Conservation (phyloP, 768 basidiomycete species). For the Stropharia rugosoannulata region DNA sequence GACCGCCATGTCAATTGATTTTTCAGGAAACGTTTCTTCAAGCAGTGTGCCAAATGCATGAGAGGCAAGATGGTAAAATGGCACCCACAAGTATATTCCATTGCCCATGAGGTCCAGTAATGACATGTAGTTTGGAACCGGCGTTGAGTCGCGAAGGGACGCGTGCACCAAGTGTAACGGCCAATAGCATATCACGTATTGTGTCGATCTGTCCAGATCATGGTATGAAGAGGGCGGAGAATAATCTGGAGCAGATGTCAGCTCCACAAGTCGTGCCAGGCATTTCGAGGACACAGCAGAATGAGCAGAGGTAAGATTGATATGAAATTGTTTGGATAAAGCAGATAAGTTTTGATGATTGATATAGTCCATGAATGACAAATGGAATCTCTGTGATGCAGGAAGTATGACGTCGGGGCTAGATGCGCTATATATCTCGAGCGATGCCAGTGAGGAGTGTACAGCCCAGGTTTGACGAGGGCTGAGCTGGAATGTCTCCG, state of each 20-base stretch:
- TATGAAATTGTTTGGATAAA: background rate
- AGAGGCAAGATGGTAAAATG: background rate
- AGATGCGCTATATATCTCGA: background rate
- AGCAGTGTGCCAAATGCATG: background rate
- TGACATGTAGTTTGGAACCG: background rate
- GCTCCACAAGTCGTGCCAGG: background rate
- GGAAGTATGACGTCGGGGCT: background rate
- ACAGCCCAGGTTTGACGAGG: background rate
- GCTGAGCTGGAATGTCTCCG: background rate
- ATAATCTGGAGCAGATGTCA: background rate
- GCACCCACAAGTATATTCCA: background rate
- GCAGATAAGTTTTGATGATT: background rate
- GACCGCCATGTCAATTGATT: background rate
- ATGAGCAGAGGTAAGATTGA: background rate
- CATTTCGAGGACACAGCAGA: background rate
- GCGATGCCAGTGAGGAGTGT: background rate
- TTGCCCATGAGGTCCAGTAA: background rate
- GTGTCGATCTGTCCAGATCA: background rate
- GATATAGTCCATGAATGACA: background rate
- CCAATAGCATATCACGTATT: background rate
- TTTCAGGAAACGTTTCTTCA: background rate
- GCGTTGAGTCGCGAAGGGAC: background rate
- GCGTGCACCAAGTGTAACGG: background rate
- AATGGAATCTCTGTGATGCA: background rate
- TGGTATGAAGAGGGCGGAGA: background rate